Percentiles rank a stretch among this genome's conserved stretches.
Evolutionary conservation across 257 asterid genomes (phyloP).

Genomic region (Misopates orontium): DNA sequence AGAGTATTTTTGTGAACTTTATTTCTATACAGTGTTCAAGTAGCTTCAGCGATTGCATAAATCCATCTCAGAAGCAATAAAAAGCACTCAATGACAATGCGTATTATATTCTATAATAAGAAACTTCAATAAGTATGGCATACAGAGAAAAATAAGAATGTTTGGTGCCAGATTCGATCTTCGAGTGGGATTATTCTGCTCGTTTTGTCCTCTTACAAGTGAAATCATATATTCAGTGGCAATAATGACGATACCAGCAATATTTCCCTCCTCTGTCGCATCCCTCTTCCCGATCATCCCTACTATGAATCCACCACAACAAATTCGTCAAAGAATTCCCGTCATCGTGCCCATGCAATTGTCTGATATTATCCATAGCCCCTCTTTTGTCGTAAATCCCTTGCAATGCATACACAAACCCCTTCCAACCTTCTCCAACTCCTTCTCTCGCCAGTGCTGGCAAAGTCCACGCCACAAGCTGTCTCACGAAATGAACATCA

Average conservation of each 20-base stretch:
- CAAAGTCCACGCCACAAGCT: constrained; percentile 72
- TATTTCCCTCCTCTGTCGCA: constrained; percentile 42
- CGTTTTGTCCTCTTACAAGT: not conserved
- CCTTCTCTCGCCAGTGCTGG: constrained; percentile 82
- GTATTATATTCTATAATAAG: not conserved
- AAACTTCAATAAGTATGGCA: not conserved
- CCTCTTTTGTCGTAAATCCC: constrained; percentile 64
- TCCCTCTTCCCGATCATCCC: constrained; percentile 43
- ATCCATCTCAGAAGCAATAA: not conserved
- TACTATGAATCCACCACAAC: constrained; percentile 87
- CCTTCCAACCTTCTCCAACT: constrained; percentile 97
- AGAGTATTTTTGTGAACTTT: not conserved
- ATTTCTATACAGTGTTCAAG: constrained; percentile 9
- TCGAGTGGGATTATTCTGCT: no score
- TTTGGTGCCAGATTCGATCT: not conserved
- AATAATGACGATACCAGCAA: constrained; percentile 77
- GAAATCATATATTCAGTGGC: constrained; percentile 37
- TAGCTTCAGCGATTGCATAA: constrained; percentile 23
- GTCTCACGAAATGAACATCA: constrained; percentile 50
- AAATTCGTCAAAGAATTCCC: constrained; percentile 83
- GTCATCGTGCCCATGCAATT: constrained; percentile 66
- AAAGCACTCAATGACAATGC: not conserved
- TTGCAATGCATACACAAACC: constrained; percentile 72
- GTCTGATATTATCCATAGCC: constrained; percentile 52
- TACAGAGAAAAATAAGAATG: not conserved